Conservation (phyloP, 371 early-diverging fungal genomes). For the Apophysomyces elegans region DNA sequence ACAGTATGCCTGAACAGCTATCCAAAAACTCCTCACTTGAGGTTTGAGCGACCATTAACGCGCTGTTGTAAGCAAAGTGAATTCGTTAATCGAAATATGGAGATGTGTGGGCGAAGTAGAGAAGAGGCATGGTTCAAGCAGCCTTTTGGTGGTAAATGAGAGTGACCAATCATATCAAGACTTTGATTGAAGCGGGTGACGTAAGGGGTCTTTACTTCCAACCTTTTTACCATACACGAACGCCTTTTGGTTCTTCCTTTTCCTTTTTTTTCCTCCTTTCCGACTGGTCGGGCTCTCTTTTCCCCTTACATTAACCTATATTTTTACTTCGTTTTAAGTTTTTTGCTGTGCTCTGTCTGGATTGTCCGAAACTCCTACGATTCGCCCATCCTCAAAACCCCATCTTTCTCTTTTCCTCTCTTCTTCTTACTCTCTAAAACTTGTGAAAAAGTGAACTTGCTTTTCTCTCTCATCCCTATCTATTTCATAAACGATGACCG, state of each 20-base stretch:
- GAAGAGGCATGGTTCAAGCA: neutral
- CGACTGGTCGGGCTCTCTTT: constrained; percentile 2
- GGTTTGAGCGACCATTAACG: too few relatives aligned
- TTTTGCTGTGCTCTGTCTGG: neutral
- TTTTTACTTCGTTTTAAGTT: neutral
- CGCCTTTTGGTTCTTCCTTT: neutral
- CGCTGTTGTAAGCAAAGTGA: too few relatives aligned
- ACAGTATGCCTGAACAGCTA: too few relatives aligned
- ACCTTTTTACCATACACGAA: neutral
- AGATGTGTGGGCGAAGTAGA: neutral
- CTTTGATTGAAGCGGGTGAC: too few relatives aligned
- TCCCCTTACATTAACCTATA: neutral
- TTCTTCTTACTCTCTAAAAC: neutral
- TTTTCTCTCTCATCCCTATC: neutral
- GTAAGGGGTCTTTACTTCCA: neutral
- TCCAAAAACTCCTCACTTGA: too few relatives aligned
- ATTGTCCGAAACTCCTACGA: neutral
- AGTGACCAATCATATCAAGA: neutral
- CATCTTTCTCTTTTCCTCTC: neutral
- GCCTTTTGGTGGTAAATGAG: neutral
- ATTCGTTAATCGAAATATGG: neutral
- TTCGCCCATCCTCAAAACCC: neutral
- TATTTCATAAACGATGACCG: neutral
- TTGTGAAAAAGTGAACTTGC: neutral
- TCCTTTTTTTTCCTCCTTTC: constrained; percentile 3